Percentiles rank a stretch among this genome's conserved stretches.
These are phyloP conservation scores for Fagopyrum esculentum DNA, from an alignment of 148 eudicot species.

Conservation along the genomic window DNA sequence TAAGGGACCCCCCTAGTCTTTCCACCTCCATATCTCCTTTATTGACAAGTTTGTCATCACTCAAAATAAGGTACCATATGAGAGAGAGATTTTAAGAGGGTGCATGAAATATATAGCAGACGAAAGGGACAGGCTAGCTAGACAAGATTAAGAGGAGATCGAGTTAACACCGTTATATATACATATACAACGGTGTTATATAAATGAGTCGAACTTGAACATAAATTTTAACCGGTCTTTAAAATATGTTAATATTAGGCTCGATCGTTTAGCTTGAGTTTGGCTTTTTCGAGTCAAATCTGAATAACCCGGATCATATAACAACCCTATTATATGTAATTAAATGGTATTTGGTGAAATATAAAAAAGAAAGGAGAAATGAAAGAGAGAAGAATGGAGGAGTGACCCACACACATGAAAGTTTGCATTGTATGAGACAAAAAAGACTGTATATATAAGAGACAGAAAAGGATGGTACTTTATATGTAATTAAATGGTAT, in stretches of 20 bases:
- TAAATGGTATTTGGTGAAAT: no score
- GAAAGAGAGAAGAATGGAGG: neutral
- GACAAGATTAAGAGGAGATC: slow-evolving; percentile 1
- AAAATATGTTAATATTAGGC: no score
- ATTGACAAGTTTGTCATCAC: slow-evolving; percentile 9
- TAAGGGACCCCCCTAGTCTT: neutral
- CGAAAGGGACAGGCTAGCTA: neutral
- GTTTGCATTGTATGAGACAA: slow-evolving; percentile 1
- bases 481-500: neutral
- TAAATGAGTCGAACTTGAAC: no score
- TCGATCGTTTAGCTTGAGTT: no score
- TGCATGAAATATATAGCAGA: neutral
- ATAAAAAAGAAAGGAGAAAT: neutral
- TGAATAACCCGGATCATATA: no score
- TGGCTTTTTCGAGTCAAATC: no score
- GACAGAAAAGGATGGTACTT: slow-evolving; percentile 5
- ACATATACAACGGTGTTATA: no score
- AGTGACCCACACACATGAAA: neutral
- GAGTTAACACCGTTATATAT: neutral
- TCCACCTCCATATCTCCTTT: neutral
- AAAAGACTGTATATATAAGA: neutral
- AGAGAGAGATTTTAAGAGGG: slow-evolving; percentile 7
- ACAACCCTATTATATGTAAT: no score
- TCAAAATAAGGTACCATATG: slow-evolving; percentile 1
- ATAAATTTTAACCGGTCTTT: no score